These are phyloP conservation scores for Acidomyces sp. DNA, from an alignment of 495 filamentous ascomycete species.

Conservation along the genomic window DNA sequence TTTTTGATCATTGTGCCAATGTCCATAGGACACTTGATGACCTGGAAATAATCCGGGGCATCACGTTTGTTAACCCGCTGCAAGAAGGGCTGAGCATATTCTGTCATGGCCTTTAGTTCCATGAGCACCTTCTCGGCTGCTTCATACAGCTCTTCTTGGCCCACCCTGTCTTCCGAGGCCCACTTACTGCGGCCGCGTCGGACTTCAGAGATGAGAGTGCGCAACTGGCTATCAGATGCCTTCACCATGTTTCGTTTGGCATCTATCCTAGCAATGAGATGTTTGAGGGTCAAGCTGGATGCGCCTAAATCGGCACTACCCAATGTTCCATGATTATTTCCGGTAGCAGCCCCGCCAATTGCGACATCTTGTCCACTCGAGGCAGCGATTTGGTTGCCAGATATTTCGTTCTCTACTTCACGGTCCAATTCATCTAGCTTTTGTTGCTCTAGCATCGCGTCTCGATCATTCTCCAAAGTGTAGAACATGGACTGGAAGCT, in stretches of 20 bases:
- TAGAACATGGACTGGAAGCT: constrained; percentile 89
- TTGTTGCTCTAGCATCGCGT: constrained; percentile 95
- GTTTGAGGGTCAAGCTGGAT: constrained; percentile 91
- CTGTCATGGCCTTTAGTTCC: constrained; percentile 90
- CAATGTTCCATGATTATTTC: constrained; percentile 57
- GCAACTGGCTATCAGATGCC: constrained; percentile 83
- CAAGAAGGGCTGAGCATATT: constrained; percentile 87
- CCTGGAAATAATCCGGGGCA: constrained; percentile 84
- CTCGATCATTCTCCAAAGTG: constrained; percentile 84
- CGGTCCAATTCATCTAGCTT: constrained; percentile 92
- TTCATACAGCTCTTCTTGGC: constrained; percentile 96
- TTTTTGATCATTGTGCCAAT: constrained; percentile 97
- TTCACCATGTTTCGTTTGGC: constrained; percentile 72
- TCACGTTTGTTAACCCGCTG: constrained; percentile 91
- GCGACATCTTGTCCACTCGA: constrained; percentile 20
- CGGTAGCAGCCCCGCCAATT: constrained; percentile 34
- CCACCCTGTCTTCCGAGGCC: constrained; percentile 93
- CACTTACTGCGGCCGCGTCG: constrained; percentile 96
- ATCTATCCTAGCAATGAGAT: constrained; percentile 91
- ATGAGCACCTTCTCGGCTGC: constrained; percentile 89
- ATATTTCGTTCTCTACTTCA: constrained; percentile 88
- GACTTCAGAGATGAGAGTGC: constrained; percentile 88
- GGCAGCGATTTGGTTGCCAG: constrained; percentile 37
- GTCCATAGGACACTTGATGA: constrained; percentile 98
- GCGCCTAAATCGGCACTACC: constrained; percentile 90